A percentile compares a stretch with the other conserved stretches of the same genome.
Evolutionary conservation across 352 stramenopile species (phyloP).

Genomic region (Globisporangium megalacanthum): DNA sequence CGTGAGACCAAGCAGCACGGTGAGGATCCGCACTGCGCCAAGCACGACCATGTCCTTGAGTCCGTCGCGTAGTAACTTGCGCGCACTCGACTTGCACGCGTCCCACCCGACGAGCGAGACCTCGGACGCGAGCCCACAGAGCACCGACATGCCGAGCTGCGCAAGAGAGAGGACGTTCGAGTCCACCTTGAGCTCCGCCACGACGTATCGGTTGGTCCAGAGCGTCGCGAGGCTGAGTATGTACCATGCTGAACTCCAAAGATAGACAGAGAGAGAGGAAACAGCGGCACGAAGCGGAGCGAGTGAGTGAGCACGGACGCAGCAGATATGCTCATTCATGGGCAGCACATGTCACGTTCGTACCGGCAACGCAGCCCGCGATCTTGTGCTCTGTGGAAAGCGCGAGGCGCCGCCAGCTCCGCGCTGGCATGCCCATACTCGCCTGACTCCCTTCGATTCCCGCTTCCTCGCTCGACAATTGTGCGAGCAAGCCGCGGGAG

Average conservation of each 20-base stretch:
- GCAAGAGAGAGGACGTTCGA: conserved; percentile 74
- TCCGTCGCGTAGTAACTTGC: conserved; percentile 46
- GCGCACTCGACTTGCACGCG: conserved; percentile 39
- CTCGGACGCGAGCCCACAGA: conserved; percentile 63
- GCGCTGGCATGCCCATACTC: neutral
- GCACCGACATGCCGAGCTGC: conserved; percentile 74
- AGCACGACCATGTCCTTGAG: conserved; percentile 83
- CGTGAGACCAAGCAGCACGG: conserved; percentile 85
- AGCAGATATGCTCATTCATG: neutral
- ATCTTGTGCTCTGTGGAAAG: conserved; percentile 49
- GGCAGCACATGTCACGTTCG: neutral
- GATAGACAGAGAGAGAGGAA: neutral
- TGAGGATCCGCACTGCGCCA: conserved; percentile 78
- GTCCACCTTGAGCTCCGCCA: conserved; percentile 67
- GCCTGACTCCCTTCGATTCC: neutral
- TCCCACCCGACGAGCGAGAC: conserved; percentile 68
- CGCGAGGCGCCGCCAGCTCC: conserved; percentile 3
- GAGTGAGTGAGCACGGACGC: neutral
- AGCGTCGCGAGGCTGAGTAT: conserved; percentile 73
- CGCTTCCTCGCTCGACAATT: neutral
- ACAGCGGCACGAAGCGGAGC: neutral
- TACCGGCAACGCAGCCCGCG: conserved; percentile 50
- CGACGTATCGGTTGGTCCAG: conserved; percentile 82
- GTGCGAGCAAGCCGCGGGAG: no score
- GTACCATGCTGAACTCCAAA: conserved; percentile 53